These are phyloP conservation scores for Quercus suber DNA, from an alignment of 306 rosid species.

Conservation along the genomic window DNA sequence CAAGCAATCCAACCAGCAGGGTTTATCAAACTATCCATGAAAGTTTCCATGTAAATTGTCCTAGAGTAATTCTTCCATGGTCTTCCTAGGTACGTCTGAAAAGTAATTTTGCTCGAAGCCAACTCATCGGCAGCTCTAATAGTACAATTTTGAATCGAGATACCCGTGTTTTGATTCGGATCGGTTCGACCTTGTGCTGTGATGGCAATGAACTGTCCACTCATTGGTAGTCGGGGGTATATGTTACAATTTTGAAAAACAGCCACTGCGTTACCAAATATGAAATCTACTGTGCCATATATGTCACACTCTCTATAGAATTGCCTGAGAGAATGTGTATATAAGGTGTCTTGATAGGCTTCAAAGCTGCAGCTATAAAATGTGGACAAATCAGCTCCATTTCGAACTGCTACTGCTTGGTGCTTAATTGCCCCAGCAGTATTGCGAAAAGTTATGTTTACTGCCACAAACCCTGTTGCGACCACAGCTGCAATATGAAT, in stretches of 20 bases:
- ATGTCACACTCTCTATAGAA: slow-evolving; percentile 82
- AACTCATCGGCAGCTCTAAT: slow-evolving; percentile 48
- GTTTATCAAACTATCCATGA: slow-evolving; percentile 42
- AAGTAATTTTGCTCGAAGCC: slow-evolving; percentile 19
- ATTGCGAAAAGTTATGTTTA: slow-evolving; percentile 71
- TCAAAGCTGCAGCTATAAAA: slow-evolving; percentile 84
- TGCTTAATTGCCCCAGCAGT: slow-evolving; percentile 78
- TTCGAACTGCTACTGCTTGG: slow-evolving; percentile 80
- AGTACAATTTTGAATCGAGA: slow-evolving; percentile 50
- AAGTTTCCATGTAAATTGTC: slow-evolving; percentile 53
- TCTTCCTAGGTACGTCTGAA: slow-evolving; percentile 64
- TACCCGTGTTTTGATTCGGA: slow-evolving; percentile 75
- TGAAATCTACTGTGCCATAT: slow-evolving; percentile 84
- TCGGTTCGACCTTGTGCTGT: slow-evolving; percentile 77
- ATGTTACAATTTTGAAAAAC: slow-evolving; percentile 68
- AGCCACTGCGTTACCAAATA: slow-evolving; percentile 68
- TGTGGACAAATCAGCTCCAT: slow-evolving; percentile 60
- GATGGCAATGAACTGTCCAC: slow-evolving; percentile 63
- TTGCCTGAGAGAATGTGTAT: slow-evolving; percentile 68
- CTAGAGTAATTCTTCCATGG: slow-evolving; percentile 80
- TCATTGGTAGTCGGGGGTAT: slow-evolving; percentile 54
- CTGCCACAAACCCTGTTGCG: slow-evolving; percentile 59
- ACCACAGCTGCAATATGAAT: slow-evolving; percentile 50
- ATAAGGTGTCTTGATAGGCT: slow-evolving; percentile 82
- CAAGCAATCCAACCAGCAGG: slow-evolving; percentile 65